A percentile compares a stretch with the other conserved stretches of the same genome.
Conservation (phyloP, 371 early-diverging fungal genomes). For the Smittium mucronatum region DNA sequence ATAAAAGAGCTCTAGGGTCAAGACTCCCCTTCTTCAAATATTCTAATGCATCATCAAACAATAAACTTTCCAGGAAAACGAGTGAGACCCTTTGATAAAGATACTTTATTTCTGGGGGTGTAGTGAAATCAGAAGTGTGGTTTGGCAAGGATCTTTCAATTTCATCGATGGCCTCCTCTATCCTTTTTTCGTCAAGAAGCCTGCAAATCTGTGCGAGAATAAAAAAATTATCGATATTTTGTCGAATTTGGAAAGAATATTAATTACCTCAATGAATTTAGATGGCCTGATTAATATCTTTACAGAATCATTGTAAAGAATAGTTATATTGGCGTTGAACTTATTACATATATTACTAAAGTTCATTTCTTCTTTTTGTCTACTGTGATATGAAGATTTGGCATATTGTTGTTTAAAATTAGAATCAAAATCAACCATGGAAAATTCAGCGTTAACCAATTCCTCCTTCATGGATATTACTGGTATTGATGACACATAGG, state of each 20-base stretch:
- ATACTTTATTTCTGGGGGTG: slow-evolving; percentile 16
- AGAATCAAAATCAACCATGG: neutral
- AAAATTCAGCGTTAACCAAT: neutral
- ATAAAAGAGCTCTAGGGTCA: slow-evolving; percentile 26
- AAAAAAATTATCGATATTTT: neutral
- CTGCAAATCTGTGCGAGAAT: neutral
- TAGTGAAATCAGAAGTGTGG: neutral
- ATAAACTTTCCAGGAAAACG: slow-evolving; percentile 16
- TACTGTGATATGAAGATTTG: neutral
- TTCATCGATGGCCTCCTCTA: slow-evolving; percentile 24
- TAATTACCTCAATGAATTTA: slow-evolving; percentile 14
- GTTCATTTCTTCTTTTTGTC: neutral
- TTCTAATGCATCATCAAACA: slow-evolving; percentile 28
- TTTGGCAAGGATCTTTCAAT: slow-evolving; percentile 17
- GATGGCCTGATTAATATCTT: slow-evolving; percentile 17
- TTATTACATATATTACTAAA: slow-evolving; percentile 15
- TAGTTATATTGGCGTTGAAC: slow-evolving; percentile 7
- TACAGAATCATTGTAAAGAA: slow-evolving; percentile 16
- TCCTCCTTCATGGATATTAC: neutral
- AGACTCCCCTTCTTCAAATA: slow-evolving; percentile 22
- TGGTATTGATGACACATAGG: neutral
- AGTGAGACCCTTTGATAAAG: slow-evolving; percentile 26
- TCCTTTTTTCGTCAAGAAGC: slow-evolving; percentile 15
- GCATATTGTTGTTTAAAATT: neutral
- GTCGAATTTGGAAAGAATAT: neutral